A percentile compares a stretch with the other conserved stretches of the same genome.
These are phyloP conservation scores for Heliocybe sulcata DNA, from an alignment of 1,284 basidiomycete genomes.

Conservation along the genomic window DNA sequence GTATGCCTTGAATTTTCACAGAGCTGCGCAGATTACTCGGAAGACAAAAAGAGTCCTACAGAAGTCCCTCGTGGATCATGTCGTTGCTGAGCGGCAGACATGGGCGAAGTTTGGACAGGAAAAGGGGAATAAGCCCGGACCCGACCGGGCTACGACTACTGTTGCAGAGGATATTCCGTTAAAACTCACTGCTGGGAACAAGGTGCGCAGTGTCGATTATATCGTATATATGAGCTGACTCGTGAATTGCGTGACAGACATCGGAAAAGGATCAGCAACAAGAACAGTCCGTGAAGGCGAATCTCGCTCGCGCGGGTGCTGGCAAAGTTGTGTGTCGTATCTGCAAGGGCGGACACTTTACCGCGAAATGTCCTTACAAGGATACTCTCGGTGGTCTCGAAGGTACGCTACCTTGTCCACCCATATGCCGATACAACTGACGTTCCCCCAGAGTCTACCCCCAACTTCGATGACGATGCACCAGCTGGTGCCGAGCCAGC, in stretches of 20 bases:
- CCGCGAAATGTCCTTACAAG: constrained; percentile 97
- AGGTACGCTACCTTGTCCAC: constrained; percentile 22
- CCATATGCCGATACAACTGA: constrained; percentile 5
- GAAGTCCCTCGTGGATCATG: constrained; percentile 90
- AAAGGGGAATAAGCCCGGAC: constrained; percentile 82
- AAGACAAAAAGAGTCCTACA: constrained; percentile 85
- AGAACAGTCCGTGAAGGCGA: constrained; percentile 65
- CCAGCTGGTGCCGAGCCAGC: constrained; percentile 25
- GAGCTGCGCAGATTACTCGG: constrained; percentile 62
- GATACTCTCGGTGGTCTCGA: constrained; percentile 84
- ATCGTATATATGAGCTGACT: not conserved
- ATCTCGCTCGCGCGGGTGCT: constrained; percentile 64
- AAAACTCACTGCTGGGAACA: constrained; percentile 83
- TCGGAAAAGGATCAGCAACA: constrained; percentile 64
- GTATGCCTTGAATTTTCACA: not conserved
- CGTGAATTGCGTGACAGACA: constrained; percentile 22
- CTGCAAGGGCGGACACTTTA: constrained; percentile 97
- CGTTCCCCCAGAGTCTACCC: constrained; percentile 11
- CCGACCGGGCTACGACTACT: constrained; percentile 92
- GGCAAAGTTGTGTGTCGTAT: constrained; percentile 92
- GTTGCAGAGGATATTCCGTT: constrained; percentile 88
- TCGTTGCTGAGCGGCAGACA: constrained; percentile 87
- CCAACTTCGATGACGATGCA: constrained; percentile 41
- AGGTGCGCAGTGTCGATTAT: constrained; percentile 35
- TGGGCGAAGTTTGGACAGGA: constrained; percentile 97